Base-by-base conservation (phyloP, 2,329 filamentous ascomycete species). In the Calcarisporium arbuscula region DNA sequence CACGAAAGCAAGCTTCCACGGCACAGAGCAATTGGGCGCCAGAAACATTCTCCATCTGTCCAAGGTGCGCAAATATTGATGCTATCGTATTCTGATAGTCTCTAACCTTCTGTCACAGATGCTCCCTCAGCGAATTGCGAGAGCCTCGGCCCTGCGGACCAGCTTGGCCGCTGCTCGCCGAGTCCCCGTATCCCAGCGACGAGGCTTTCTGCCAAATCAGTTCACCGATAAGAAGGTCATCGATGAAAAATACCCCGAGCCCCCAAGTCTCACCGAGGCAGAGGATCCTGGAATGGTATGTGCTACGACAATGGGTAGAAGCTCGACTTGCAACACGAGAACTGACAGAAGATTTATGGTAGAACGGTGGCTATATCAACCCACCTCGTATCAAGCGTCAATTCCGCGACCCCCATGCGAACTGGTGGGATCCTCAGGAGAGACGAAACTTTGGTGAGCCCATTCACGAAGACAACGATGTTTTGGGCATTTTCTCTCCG, bases 381-480 rank as follows among this genome's bases (percentile, higher is more conserved):
- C 84, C 85, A 39, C 77, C 80, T 11, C 65, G 72, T 35, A 68
- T 90, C 63, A 95, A 95, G 73, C 84, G 90, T 50, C 82, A 88
- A 61, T 85, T 87, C 67, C 86, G 92, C 58, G 92, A 96, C 62
- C 92, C 94, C 22, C 77, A 96, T 60, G 90, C 65, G 56, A 81
- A 86, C 57, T 98, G 88, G 87, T 96, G 88, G 86, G 90, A 98
- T 65, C 84, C 88, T 62, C 92, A 98, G 67, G 92, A 96, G 64
- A 82, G 89, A 58, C 80, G 92, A 54, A 96, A 98, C 73, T 96
- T 85, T 59, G 89, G 89, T 62, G 94, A 98, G 64, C 86, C 90
- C 10, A 79, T 94, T 34, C 90, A 98, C 62, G 94, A 98, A 64
- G 92, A 98, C 62, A 84, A 95, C 62, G 94, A 98, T 60, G 74